These are phyloP conservation scores for Colletotrichum sp. DNA, from an alignment of 2,329 filamentous ascomycete species.

Conservation along the genomic window DNA sequence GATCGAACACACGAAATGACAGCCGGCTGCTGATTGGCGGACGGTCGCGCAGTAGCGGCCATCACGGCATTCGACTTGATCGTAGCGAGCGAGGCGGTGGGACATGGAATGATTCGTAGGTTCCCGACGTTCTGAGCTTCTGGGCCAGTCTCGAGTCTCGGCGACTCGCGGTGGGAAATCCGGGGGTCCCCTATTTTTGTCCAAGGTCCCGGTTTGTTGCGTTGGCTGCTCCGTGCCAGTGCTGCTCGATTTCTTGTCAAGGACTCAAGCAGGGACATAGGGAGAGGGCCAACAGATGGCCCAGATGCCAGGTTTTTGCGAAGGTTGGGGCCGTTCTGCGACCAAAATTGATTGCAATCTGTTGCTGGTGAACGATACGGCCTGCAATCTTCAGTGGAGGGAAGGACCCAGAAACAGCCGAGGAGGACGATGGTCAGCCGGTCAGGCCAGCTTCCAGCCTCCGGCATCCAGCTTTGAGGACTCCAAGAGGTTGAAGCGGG, in stretches of 20 bases:
- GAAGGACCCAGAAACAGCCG: conserved; percentile 13
- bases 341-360: neutral
- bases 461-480: neutral
- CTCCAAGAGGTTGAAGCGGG: neutral
- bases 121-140: neutral
- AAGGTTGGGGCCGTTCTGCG: neutral
- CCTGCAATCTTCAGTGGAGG: conserved; percentile 10
- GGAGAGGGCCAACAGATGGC: neutral
- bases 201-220: neutral
- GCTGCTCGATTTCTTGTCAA: neutral
- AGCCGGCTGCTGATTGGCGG: neutral
- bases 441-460: neutral
- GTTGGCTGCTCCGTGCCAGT: neutral
- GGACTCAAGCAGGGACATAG: neutral
- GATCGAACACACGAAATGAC: neutral
- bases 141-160: neutral
- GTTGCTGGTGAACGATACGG: neutral
- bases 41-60: neutral
- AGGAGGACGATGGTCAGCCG: neutral
- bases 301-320: neutral
- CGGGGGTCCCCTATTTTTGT: conserved; percentile 2
- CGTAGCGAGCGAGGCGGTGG: neutral
- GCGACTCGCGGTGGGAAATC: conserved; percentile 3
- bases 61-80: neutral
- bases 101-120: neutral